These are phyloP conservation scores for Cantharellus cinnabarinus DNA, from an alignment of 768 basidiomycete species.

Conservation along the genomic window DNA sequence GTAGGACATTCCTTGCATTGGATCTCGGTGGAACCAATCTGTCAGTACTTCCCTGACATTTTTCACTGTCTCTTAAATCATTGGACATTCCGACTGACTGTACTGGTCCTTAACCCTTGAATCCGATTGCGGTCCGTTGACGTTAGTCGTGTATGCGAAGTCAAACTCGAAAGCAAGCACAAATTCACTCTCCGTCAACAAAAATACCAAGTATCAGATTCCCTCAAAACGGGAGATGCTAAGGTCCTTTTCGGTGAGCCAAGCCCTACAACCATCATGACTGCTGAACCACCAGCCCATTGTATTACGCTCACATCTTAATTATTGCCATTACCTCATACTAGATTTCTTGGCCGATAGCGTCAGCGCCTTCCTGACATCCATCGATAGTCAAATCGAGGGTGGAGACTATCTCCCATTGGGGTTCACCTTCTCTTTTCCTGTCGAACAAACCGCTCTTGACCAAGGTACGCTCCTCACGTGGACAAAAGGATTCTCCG, in stretches of 20 bases:
- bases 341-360: conserved; percentile 94
- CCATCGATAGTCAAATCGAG: conserved; percentile 18
- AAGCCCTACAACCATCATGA: conserved; percentile 3
- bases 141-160: conserved; percentile 79
- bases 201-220: conserved; percentile 90
- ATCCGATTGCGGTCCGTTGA: neutral
- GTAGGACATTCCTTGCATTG: conserved; percentile 82
- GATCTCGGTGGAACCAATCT: conserved; percentile 97
- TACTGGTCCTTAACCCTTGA: too few species aligned
- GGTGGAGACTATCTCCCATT: conserved; percentile 30
- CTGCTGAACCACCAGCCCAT: neutral
- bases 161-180: conserved; percentile 73
- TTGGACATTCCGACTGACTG: too few species aligned
- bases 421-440: conserved; percentile 93
- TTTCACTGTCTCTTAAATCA: neutral
- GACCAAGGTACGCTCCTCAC: conserved; percentile 78
- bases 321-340: conserved; percentile 4
- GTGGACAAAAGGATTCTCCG: conserved; percentile 93
- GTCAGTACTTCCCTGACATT: conserved; percentile 26
- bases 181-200: conserved; percentile 82
- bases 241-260: conserved; percentile 59
- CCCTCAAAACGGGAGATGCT: conserved; percentile 84
- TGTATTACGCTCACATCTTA: neutral
- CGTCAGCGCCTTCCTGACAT: conserved; percentile 84
- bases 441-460: conserved; percentile 89